These are phyloP conservation scores for Talaromyces sp. DNA, from an alignment of 2,329 filamentous ascomycete genomes.

Conservation along the genomic window DNA sequence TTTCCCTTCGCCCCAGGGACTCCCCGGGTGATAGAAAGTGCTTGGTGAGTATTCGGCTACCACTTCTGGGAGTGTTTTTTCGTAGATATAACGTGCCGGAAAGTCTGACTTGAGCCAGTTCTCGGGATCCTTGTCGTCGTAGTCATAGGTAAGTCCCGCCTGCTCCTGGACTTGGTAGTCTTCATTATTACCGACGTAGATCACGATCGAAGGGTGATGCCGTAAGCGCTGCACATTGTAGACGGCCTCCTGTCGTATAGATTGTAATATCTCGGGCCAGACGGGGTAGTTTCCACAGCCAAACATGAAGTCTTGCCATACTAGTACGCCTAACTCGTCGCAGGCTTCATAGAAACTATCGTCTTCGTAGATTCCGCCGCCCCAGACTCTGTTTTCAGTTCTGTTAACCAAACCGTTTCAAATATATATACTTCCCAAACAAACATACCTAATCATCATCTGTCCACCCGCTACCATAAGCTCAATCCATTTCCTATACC, in stretches of 20 bases:
- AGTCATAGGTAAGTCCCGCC: constrained; percentile 69
- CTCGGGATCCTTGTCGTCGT: constrained; percentile 69
- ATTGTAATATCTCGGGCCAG: constrained; percentile 58
- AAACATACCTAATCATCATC: constrained; percentile 42
- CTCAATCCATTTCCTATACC: constrained; percentile 57
- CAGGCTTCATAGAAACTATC: constrained; percentile 63
- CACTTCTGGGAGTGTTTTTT: constrained; percentile 67
- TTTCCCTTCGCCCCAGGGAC: constrained; percentile 62
- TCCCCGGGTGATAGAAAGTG: constrained; percentile 35
- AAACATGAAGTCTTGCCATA: constrained; percentile 77
- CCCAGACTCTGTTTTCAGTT: constrained; percentile 51
- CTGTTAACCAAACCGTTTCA: neutral
- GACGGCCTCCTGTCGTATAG: constrained; percentile 60
- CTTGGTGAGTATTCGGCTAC: constrained; percentile 62
- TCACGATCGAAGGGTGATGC: constrained; percentile 81
- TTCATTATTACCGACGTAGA: constrained; percentile 92
- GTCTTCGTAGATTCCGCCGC: constrained; percentile 70
- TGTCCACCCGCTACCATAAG: constrained; percentile 59
- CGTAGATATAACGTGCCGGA: constrained; percentile 81
- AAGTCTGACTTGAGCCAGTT: constrained; percentile 86
- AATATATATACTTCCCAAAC: neutral
- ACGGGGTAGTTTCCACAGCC: constrained; percentile 65
- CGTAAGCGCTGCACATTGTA: constrained; percentile 65
- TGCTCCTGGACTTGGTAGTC: constrained; percentile 84
- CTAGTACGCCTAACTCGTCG: constrained; percentile 64